Evolutionary conservation across 2,329 filamentous ascomycete genomes (phyloP), one percentile per base, ranked within the genome.

Genomic region (Chrysoporthe puriensis): DNA sequence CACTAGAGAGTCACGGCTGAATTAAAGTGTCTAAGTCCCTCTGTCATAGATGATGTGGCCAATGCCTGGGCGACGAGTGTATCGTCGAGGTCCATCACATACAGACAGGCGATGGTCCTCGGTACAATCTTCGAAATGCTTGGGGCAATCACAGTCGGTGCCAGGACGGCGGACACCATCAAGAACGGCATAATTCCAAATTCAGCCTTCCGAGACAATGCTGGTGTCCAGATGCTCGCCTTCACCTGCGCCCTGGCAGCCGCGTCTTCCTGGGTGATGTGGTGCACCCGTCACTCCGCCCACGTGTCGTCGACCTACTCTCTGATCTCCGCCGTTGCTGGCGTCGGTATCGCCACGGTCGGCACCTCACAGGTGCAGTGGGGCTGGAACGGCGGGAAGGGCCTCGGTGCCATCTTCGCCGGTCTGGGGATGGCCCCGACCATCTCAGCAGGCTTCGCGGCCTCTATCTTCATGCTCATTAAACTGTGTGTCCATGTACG

Each of bases 31-130:
- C 44, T 48, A 16, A 64, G 69, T 32, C 67, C 62, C 59, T n/a
- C 9, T 40, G 13, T n/a, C 66, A 63, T 68, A 90, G 88, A 94
- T 79, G 92, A 94, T 90, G 91, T 95, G 67, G 91, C 92, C 75
- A 95, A 95, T 80, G 83, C 91, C 62, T 94, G 91, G 90, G 91
- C 91, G 8, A 94, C 92, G 73, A 90, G 87, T 74, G 91, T 94
- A 68, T 94, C 91, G 26, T 94, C 91, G n/a, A 82, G 91, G 64
- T 94, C 91, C 72, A 84, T 93, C 74, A 83, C 88, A 2, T 91
- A 92, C 80, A 79, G 86, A 72, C 88, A 90, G 79, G 90, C 88
- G 71, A 90, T 90, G 88, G 73, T 90, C 44, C 80, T 91, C 60
- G 86, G 88, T 60, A 85, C 86, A 59, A 78, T 91, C 70, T 91